Evolutionary conservation across 148 eudicot species (phyloP), one percentile per base, ranked within the genome.

Genomic region (Dysphania ambrosioides): DNA sequence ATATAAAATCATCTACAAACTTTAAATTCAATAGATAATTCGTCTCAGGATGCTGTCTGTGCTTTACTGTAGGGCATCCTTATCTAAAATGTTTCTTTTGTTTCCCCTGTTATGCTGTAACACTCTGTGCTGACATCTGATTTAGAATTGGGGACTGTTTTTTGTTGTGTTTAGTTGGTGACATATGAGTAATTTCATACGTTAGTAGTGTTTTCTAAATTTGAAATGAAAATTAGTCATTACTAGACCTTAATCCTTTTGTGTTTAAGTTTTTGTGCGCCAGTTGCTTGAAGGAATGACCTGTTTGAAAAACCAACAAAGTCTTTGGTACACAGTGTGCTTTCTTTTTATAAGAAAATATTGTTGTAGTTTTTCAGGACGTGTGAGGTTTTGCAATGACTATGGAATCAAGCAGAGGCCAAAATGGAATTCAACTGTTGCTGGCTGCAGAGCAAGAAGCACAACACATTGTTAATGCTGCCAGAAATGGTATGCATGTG

Each of bases 381-480:
- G 56, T 35, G 65, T 75, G 59, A 80, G 67, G 40, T 40, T 58
- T 75, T 58, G 34, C 67, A 71, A 61, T 58, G 67, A 76, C 40
- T 27, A 92, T 92, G 97, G 92, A 87, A n/a, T 67, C 90, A 72
- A 82, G 26, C 86, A 82, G 89, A 80, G 87, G 87, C 36, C 97
- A 86, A 73, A 91, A 91, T 80, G 98, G 97, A 67, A 93, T 93
- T 79, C 98, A 93, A 79, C 79, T 81, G 53, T 74, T 93, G 80
- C 76, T 93, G 79, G 87, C 90, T 80, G 98, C 96, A 56, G 98
- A 90, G 72, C 93, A 90, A 83, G 98, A 91, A 78, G 98, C 96
- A 68, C 98, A 93, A 71, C 93, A 86, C 74, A 93, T 90, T 72
- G 93, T 91, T 64, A 87, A 84, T 81, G 81, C 88, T 69, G 96